Base-by-base conservation (phyloP, 2,329 filamentous ascomycete species). In the Plectosphaerella plurivora region DNA sequence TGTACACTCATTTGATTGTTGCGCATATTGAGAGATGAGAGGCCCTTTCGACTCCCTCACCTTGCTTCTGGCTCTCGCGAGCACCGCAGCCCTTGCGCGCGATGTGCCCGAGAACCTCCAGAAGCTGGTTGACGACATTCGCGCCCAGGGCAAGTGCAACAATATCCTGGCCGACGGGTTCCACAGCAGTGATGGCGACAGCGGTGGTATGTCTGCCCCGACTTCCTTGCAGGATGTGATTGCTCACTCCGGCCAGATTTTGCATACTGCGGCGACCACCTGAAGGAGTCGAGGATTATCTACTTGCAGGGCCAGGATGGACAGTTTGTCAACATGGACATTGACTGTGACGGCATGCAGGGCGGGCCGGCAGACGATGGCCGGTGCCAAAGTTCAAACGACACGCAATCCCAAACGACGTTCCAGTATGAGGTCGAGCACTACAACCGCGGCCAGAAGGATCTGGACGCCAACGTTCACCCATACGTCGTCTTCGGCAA, bases 271-370 rank as follows among this genome's bases (percentile, higher is more conserved):
- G 74, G 72, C 42, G 76, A 79, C 54, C 70, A 73, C 51, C 36
- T 71, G 14, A 47, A 60, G 16, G 63, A 71, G 36, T 66, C 65
- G 59, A 67, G 70, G 36, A 68, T 76, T 44, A 65, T 83, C 53
- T 83, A 76, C 64, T 62, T 83, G 14, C 73, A 76, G 53, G 73
- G 73, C 45, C 65, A 62, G 3, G 59, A 63, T 5, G 68, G 67
- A 20, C 58, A 70, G 37, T 67, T 82, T 39, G 73, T 68, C 49
- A 76, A 83, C 63, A 81, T 83, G 76, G 80, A 83, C 58, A 70
- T 83, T 51, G 79, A 82, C 65, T 84, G 81, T 59, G 80, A 84
- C 57, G 81, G 81, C 20, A 60, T 68, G 8, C 71, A 78, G 51
- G 63, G 65, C 20, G 67, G 68, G 8, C 58, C 65, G 25, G 68